phyloP scores from a whole-genome alignment of 73 alveolate genomes.

The Effrenium voratum region DNA sequence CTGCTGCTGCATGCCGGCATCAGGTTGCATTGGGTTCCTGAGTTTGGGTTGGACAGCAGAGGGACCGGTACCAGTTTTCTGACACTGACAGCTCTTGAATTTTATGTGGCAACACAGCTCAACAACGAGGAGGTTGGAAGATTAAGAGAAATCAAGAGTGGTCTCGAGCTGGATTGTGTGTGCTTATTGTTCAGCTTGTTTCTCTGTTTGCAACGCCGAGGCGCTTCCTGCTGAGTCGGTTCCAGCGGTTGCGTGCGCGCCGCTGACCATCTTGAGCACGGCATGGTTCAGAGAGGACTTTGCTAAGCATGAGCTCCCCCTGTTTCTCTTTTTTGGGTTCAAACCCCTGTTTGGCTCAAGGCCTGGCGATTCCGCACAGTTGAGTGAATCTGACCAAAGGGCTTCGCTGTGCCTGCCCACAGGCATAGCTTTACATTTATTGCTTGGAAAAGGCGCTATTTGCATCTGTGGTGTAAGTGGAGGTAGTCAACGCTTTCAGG shows the following conservation, averaged over 20 bases:
- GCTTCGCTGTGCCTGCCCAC: neutral
- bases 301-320: neutral
- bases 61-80: neutral
- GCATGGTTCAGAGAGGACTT: constrained; percentile 41
- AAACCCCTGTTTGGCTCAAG: neutral
- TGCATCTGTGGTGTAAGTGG: no score
- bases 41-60: neutral
- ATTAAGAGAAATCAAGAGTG: no score
- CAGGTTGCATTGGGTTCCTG: no score
- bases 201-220: neutral
- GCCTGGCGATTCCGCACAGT: neutral
- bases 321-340: neutral
- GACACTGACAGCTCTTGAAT: neutral
- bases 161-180: neutral
- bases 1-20: no score
- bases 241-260: neutral
- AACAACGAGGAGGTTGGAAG: no score
- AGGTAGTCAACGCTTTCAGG: no score
- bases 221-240: constrained; percentile 18
- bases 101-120: no score
- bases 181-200: neutral
- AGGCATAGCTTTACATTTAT: neutral
- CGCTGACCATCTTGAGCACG: neutral
- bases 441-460: neutral
- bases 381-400: neutral